Evolutionary conservation across 2,329 filamentous ascomycete species (phyloP), one percentile per base, ranked within the genome.

Genomic region (Paraphaeosphaeria minitans): DNA sequence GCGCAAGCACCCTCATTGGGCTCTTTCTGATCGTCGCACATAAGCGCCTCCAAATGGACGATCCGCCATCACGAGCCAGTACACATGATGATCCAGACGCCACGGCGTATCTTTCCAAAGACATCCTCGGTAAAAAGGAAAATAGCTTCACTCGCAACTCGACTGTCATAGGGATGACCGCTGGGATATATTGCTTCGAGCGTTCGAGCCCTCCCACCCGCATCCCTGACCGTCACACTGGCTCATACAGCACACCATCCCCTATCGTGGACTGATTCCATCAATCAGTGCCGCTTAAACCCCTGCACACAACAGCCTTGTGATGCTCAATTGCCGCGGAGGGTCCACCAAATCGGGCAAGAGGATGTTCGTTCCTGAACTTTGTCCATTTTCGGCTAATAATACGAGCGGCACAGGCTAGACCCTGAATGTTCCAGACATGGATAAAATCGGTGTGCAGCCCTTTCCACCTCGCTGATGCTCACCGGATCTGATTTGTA

Each of bases 391-490:
- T 27, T 51, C 33, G 33, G 48, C 33, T 51, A 51, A 51, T 27
- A 16, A 27, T 41, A 51, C 27, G 33, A 13, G 1, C 14, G 19
- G 6, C 16, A 22, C 19, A n/a, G 19, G 10, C n/a, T 13, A 13
- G 19, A 33, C 31, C 31, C 21, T 37, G 8, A 9, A 12, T n/a
- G 16, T n/a, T 43, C 41, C 19, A 22, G 41, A 3, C 41, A 43
- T 21, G 19, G 10, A 10, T n/a, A 27, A 9, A 22, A 39, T 16
- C 48, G 33, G 12, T 21, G 10, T 22, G n/a, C 24, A 33, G 9
- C 24, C 35, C 21, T 39, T 39, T 16, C 39, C 48, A 22, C 33
- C 48, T 51, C 7, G 48, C n/a, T 41, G 48, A 51, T 41, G 48
- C 48, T 39, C 13, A 51, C 45, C 41, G 16, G 27, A 33, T 16